These are phyloP conservation scores for Geotrichum bryndzae DNA, from an alignment of 1,139 yeast species.

Conservation along the genomic window DNA sequence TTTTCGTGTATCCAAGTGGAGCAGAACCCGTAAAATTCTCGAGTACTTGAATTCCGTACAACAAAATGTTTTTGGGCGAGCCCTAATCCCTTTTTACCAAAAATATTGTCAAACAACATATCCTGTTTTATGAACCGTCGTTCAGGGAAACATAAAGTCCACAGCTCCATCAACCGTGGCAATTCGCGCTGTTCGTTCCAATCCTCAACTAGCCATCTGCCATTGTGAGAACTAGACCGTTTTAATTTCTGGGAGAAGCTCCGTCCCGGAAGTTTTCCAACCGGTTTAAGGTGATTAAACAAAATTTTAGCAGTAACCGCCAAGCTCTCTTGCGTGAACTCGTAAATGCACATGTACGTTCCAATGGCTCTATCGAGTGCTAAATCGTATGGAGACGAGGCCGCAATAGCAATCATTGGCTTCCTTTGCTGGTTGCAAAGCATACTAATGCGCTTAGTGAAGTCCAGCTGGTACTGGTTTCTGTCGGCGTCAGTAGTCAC, in stretches of 20 bases:
- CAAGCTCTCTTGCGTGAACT: constrained; percentile 50
- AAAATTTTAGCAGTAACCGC: constrained; percentile 47
- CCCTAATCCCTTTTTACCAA: background rate
- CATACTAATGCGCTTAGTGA: constrained; percentile 52
- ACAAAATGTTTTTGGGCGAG: constrained; percentile 44
- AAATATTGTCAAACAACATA: constrained; percentile 1
- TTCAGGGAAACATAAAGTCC: constrained; percentile 32
- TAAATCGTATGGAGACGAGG: constrained; percentile 60
- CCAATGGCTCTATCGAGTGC: constrained; percentile 50
- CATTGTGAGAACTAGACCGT: constrained; percentile 19
- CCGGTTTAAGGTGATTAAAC: constrained; percentile 50
- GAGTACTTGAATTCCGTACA: constrained; percentile 54
- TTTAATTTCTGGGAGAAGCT: constrained; percentile 27
- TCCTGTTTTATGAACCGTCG: constrained; percentile 8
- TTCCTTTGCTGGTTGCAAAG: constrained; percentile 51
- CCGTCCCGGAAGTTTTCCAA: constrained; percentile 53
- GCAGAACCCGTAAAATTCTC: constrained; percentile 51
- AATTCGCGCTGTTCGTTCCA: constrained; percentile 50
- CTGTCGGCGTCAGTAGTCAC: constrained; percentile 59
- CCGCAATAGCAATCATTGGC: constrained; percentile 54
- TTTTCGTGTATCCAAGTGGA: constrained; percentile 49
- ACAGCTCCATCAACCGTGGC: constrained; percentile 43
- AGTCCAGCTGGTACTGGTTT: constrained; percentile 59
- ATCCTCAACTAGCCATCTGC: constrained; percentile 59
- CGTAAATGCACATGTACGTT: constrained; percentile 57